phyloP scores from a whole-genome alignment of 139 green algal genomes.

The Closterium sp. region DNA sequence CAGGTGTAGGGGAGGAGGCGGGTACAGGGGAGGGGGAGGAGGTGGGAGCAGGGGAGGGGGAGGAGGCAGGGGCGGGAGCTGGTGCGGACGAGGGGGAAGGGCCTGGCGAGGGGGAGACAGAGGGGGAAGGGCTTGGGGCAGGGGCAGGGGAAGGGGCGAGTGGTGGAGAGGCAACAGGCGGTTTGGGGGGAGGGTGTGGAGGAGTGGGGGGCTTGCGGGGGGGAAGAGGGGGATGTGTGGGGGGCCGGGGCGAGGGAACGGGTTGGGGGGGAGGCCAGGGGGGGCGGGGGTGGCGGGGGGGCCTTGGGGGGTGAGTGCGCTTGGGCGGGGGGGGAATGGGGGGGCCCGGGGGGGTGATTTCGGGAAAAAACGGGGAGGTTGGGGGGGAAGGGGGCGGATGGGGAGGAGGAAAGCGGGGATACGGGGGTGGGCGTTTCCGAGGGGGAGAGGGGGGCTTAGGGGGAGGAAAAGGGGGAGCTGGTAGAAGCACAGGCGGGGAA shows the following conservation, averaged over 20 bases:
- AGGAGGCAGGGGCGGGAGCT: not conserved
- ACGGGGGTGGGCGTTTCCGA: not conserved
- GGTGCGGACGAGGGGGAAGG: no score
- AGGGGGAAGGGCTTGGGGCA: no score
- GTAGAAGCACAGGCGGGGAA: not conserved
- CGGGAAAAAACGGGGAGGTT: not conserved
- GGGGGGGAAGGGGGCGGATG: not conserved
- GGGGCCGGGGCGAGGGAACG: not conserved
- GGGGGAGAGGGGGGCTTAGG: not conserved
- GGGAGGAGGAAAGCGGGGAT: not conserved
- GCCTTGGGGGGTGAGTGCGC: not conserved
- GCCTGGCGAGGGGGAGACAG: no score
- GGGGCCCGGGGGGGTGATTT: not conserved
- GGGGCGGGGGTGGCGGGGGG: not conserved
- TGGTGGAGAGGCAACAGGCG: not conserved
- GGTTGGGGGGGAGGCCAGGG: not conserved
- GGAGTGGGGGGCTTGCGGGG: not conserved
- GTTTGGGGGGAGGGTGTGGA: not conserved
- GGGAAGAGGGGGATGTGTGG: not conserved
- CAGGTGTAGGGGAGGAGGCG: not conserved
- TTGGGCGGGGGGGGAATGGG: not conserved
- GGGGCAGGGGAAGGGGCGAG: not conserved
- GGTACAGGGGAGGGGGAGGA: not conserved
- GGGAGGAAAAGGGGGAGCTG: not conserved
- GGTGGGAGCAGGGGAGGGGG: not conserved